Base-by-base conservation (phyloP, 768 basidiomycete genomes). In the Leccinum rimulosum region DNA sequence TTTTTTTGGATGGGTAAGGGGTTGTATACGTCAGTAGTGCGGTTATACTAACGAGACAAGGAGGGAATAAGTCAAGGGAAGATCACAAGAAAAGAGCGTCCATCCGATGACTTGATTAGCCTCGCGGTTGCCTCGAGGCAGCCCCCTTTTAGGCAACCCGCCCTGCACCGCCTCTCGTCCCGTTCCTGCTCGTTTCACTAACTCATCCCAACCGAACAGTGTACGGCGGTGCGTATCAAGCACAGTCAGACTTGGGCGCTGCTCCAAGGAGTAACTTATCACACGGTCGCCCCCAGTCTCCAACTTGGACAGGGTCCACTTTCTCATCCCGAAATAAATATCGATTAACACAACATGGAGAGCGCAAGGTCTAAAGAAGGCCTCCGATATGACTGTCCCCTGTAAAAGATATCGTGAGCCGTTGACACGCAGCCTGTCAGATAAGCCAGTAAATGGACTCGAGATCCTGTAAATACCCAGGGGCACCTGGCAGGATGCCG, bases 101-200 rank as follows among this genome's bases (percentile, higher is more conserved):
- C 22, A n/a, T 40, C 43, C 35, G 38, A 52, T 58, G 59, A 61
- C 56, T 31, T 58, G 56, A 60, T 40, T 50, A 35, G 58, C 70
- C 70, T 70, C 65, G 48, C 63, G 15, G 14, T 25, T 40, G 57
- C 70, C 71, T 72, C 70, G 67, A 64, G 70, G 70, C 69, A 7
- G 50, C 19, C 30, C 22, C n/a, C 22, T 49, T 62, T 62, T 48
- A 28, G 61, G 22, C 19, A 36, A 25, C 52, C 35, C 53, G 55
- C 28, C 53, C 35, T n/a, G 28, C 62, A 60, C 36, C 28, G 59
- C 59, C 50, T 12, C 25, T 47, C 45, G 38, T 53, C 55, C 8
- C 38, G 53, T 57, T 52, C 52, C 56, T 56, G 55, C 17, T 4
- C 54, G 11, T 17, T 22, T 48, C 49, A 35, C 52, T 38, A 38